Conservation (phyloP, 208 protist species). For the Trypanosoma cruzi region DNA sequence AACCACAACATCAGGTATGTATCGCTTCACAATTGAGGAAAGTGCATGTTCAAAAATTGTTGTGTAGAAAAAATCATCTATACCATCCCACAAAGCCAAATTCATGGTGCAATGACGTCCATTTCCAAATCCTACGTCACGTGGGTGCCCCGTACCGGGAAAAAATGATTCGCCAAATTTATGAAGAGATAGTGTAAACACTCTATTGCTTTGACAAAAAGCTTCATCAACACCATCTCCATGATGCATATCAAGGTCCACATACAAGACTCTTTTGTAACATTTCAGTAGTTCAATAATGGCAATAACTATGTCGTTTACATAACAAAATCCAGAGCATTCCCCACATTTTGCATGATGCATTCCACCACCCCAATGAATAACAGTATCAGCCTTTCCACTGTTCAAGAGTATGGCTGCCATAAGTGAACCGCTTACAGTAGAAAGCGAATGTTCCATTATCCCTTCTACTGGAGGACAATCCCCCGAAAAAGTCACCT, state of each 20-base stretch:
- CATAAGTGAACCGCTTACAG: slow-evolving; percentile 84
- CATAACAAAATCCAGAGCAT: slow-evolving; percentile 99
- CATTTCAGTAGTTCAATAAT: slow-evolving; percentile 99
- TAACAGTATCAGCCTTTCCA: slow-evolving; percentile 84
- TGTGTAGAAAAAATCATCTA: slow-evolving; percentile 92
- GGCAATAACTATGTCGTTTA: slow-evolving; percentile 99
- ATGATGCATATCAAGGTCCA: slow-evolving; percentile 99
- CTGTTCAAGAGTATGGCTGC: slow-evolving; percentile 86
- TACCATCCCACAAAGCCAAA: slow-evolving; percentile 87
- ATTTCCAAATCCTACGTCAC: slow-evolving; percentile 78
- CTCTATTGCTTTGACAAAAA: slow-evolving; percentile 99
- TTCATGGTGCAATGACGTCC: slow-evolving; percentile 91
- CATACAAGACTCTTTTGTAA: slow-evolving; percentile 97
- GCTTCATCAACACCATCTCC: slow-evolving; percentile 99
- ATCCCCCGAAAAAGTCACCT: slow-evolving; percentile 85
- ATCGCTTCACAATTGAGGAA: slow-evolving; percentile 47
- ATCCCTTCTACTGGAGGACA: slow-evolving; percentile 89
- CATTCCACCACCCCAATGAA: slow-evolving; percentile 99
- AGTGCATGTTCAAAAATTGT: slow-evolving; percentile 81
- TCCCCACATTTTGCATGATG: slow-evolving; percentile 98
- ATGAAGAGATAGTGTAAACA: slow-evolving; percentile 99
- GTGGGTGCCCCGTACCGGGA: slow-evolving; percentile 96
- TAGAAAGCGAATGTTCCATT: slow-evolving; percentile 86
- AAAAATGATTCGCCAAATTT: slow-evolving; percentile 99
- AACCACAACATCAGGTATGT: slow-evolving; percentile 95